phyloP scores from a whole-genome alignment of 2,329 filamentous ascomycete genomes.

The Chalara sp. region DNA sequence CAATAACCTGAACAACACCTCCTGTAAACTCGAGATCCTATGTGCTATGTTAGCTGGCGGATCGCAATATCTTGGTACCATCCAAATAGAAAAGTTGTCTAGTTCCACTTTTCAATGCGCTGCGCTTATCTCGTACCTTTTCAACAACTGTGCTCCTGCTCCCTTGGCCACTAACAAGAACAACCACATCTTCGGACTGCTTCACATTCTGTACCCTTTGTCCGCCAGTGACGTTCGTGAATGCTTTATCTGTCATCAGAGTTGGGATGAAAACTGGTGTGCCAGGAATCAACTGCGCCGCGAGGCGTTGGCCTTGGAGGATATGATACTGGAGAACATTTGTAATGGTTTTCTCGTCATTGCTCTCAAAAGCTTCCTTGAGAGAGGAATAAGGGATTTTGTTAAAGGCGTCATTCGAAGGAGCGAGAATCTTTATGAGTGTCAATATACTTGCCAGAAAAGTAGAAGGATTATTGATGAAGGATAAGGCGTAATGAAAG shows the following conservation, averaged over 20 bases:
- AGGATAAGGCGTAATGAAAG: background rate
- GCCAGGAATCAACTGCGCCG: slow-evolving; percentile 22
- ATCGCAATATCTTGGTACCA: too few species aligned
- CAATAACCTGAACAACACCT: slow-evolving; percentile 45
- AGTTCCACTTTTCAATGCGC: background rate
- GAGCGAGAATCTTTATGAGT: slow-evolving; percentile 26
- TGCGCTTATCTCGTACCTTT: slow-evolving; percentile 14
- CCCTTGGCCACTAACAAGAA: slow-evolving; percentile 35
- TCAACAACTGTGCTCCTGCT: slow-evolving; percentile 35
- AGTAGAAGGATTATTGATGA: background rate
- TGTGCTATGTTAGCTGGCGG: slow-evolving; percentile 1
- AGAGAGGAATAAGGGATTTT: slow-evolving; percentile 29
- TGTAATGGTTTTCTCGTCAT: slow-evolving; percentile 32
- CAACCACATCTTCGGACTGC: slow-evolving; percentile 35
- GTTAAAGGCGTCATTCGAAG: slow-evolving; percentile 29
- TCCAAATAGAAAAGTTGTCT: background rate
- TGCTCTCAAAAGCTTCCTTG: slow-evolving; percentile 21
- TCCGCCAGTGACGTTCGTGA: slow-evolving; percentile 42
- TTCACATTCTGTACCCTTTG: slow-evolving; percentile 38
- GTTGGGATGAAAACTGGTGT: slow-evolving; percentile 36
- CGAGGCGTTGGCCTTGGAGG: slow-evolving; percentile 24
- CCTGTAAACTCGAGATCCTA: slow-evolving; percentile 41
- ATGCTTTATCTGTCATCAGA: slow-evolving; percentile 34
- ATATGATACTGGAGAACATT: slow-evolving; percentile 30
- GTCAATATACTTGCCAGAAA: too few species aligned